Evolutionary conservation across 176 grass and related monocot species (phyloP), one percentile per base, ranked within the genome.

Genomic region (Oryza australiensis): DNA sequence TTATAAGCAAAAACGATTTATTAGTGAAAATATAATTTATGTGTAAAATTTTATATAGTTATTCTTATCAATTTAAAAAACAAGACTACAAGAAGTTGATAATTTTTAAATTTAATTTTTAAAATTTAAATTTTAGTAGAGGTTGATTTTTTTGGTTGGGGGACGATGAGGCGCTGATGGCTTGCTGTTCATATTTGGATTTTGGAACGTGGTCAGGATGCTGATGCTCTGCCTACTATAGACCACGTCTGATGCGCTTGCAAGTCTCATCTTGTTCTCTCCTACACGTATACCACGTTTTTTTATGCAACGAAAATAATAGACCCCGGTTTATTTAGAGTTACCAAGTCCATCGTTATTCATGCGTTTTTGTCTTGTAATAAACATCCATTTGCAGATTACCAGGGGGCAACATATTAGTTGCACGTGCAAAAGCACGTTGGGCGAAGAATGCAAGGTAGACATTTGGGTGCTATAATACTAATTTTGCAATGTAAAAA

Each of bases 251-350:
- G 40, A 65, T 37, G 40, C 69, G 7, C 2, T 37, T 18, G 81
- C 29, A 66, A 20, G 28, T 65, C 48, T 65, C 70, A 38, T 53
- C 42, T n/a, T 75, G 74, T 49, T 46, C 55, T 73, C 62, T 64
- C 38, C 13, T 32, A 53, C 49, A 53, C 49, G 1, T 20, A 55
- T 55, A 55, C 49, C 20, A 55, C 51, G 51, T 55, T 55, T 55
- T 48, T n/a, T 22, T 20, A 1, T n/a, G 10, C 38, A 33, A 64
- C 6, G 72, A 81, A 57, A 70, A 3, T 55, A 55, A 38, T 38
- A 9, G 9, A 10, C 1, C 18, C 18, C 49, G 18, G 13, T 34
- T 57, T 41, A 4, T 59, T 79, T 81, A 3, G 23, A 59, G 32
- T 18, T 70, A 3, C 12, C 15, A 55, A 22, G 18, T 55, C 16